phyloP scores from a whole-genome alignment of 2,329 filamentous ascomycete species.

The Botryotinia convoluta region DNA sequence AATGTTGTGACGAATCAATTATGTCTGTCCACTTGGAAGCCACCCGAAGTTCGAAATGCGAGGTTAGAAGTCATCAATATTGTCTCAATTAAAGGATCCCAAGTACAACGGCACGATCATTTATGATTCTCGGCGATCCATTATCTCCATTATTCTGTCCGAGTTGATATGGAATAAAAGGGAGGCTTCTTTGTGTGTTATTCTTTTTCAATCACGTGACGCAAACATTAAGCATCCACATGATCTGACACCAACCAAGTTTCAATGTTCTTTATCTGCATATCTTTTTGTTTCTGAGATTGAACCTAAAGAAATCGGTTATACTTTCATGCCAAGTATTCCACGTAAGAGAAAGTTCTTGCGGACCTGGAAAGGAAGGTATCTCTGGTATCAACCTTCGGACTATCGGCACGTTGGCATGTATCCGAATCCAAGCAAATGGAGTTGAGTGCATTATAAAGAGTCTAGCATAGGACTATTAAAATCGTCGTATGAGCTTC shows the following conservation, averaged over 20 bases:
- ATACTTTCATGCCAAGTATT: constrained; percentile 1
- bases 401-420: neutral
- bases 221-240: neutral
- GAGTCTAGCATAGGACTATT: neutral
- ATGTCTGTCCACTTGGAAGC: neutral
- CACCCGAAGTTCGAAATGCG: constrained; percentile 19
- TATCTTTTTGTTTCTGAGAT: neutral
- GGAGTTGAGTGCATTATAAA: neutral
- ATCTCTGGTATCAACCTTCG: neutral
- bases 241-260: neutral
- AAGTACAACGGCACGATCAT: neutral
- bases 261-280: constrained; percentile 4
- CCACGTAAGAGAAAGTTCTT: constrained; percentile 10
- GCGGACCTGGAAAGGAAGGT: neutral
- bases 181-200: neutral
- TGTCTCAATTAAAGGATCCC: neutral
- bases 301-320: neutral
- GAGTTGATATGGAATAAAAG: neutral
- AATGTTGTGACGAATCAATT: neutral
- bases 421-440: neutral
- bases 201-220: neutral
- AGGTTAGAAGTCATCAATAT: neutral
- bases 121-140: neutral
- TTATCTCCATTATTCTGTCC: neutral
- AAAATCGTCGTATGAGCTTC: neutral